Evolutionary conservation across 1,284 basidiomycete species (phyloP), one percentile per base, ranked within the genome.

Genomic region (Malassezia sp.): DNA sequence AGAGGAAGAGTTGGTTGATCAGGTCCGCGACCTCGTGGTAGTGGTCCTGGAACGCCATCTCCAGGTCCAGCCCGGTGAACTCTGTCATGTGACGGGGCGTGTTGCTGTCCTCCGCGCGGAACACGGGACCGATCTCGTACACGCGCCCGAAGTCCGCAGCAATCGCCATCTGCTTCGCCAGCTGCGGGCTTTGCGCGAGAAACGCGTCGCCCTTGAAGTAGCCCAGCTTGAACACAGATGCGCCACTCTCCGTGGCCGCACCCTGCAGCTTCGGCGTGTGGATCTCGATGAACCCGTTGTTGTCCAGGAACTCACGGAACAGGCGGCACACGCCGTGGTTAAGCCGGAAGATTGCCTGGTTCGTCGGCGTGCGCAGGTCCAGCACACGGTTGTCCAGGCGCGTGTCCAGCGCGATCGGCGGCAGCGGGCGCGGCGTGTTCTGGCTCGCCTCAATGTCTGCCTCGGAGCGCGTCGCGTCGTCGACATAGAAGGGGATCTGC

Each of bases 161-260:
- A 60, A 99, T 97, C 51, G 85, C 87, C 93, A 97, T 97, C 74
- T 99, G 93, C 74, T 99, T 99, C 38, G 87, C 86, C 12, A 97
- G 77, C 72, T 99, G 93, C 33, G 93, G 93, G 38, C 83, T 87
- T 73, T 99, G 93, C 6, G 93, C 93, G 22, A 99, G 79, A 76
- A 80, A 97, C 1, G 93, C 93, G 57, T 74, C 79, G 29, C 85
- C 86, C 84, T 96, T 95, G 76, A 97, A 99, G 74, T 99, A 99
- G 66, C 80, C 79, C 42, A 99, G 88, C 76, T 90, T 90, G 78
- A 99, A 99, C 30, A 99, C 93, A 27, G 83, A 85, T 15, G 93
- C 85, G 11, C 93, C 93, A 27, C 83, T 87, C 74, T 97, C 93
- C 6, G 93, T 96, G 5, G 93, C 91, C 22, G 91, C 85, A 37